phyloP scores from a whole-genome alignment of 2,329 filamentous ascomycete species.

The Pseudohalonectria lignicola region DNA sequence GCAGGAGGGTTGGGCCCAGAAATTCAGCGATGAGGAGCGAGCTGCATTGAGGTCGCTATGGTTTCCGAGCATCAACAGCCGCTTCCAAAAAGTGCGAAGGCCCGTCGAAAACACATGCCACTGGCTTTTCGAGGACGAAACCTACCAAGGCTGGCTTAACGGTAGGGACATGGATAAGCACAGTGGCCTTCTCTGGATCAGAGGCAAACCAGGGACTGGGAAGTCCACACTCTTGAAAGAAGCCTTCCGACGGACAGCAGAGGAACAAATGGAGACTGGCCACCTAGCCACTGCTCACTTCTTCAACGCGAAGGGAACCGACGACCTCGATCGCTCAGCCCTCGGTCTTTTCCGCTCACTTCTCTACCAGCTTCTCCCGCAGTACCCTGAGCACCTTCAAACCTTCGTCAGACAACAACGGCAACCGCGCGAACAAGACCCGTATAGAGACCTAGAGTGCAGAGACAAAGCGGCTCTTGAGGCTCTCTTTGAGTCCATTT shows the following conservation, averaged over 20 bases:
- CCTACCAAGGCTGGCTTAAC: conserved; percentile 2
- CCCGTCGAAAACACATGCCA: background rate
- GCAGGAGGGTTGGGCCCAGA: no score
- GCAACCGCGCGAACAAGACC: background rate
- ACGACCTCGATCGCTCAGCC: background rate
- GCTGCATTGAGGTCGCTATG: background rate
- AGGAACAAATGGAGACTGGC: background rate
- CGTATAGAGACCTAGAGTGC: no score
- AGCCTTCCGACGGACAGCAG: background rate
- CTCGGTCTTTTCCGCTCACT: conserved; percentile 3
- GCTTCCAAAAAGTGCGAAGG: background rate
- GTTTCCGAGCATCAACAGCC: background rate
- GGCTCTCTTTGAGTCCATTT: background rate
- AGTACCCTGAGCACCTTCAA: background rate
- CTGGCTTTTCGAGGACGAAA: conserved; percentile 3
- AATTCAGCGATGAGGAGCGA: no score
- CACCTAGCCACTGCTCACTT: background rate
- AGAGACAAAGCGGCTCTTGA: no score
- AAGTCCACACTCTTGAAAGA: conserved; percentile 9
- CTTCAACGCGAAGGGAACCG: background rate
- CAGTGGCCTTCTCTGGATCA: conserved; percentile 5
- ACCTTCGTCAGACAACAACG: background rate
- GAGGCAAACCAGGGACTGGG: conserved; percentile 7
- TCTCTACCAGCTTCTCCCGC: conserved; percentile 1
- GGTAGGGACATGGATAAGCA: background rate